Conservation (phyloP, 495 filamentous ascomycete genomes). For the Hypoxylon cercidicola region DNA sequence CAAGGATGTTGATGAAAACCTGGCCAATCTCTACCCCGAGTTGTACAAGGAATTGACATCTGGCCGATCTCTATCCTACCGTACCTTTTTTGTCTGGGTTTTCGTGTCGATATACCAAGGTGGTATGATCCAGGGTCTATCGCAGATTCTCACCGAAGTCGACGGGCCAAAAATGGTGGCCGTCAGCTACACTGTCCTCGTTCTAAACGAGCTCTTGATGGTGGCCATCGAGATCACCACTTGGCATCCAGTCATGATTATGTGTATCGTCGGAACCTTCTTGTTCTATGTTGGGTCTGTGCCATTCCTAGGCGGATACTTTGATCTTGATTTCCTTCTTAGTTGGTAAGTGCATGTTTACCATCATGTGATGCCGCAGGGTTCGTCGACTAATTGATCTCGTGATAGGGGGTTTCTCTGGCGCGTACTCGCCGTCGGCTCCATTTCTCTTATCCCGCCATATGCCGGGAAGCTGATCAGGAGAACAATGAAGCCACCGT, state of each 20-base stretch:
- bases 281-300: slow-evolving; percentile 81
- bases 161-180: slow-evolving; percentile 80
- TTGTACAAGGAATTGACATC: slow-evolving; percentile 94
- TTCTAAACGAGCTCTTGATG: slow-evolving; percentile 97
- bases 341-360: slow-evolving; percentile 61
- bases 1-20: slow-evolving; percentile 89
- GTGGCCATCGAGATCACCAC: slow-evolving; percentile 95
- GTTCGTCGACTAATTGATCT: slow-evolving; percentile 29
- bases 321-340: slow-evolving; percentile 83
- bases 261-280: slow-evolving; percentile 82
- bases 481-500: slow-evolving; percentile 88
- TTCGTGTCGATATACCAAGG: slow-evolving; percentile 95
- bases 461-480: slow-evolving; percentile 85
- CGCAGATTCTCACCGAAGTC: slow-evolving; percentile 83
- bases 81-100: slow-evolving; percentile 98
- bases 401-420: slow-evolving; percentile 78
- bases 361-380: not conserved
- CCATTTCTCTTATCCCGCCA: slow-evolving; percentile 84
- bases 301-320: slow-evolving; percentile 90
- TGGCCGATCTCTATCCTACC: slow-evolving; percentile 85
- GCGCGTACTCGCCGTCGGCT: slow-evolving; percentile 82
- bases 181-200: slow-evolving; percentile 89
- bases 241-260: slow-evolving; percentile 95
- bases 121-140: slow-evolving; percentile 89
- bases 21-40: slow-evolving; percentile 96